A percentile compares a stretch with the other conserved stretches of the same genome.
These are phyloP conservation scores for Rhynchospora pubera DNA, from an alignment of 176 grass and related monocot species.

Conservation along the genomic window DNA sequence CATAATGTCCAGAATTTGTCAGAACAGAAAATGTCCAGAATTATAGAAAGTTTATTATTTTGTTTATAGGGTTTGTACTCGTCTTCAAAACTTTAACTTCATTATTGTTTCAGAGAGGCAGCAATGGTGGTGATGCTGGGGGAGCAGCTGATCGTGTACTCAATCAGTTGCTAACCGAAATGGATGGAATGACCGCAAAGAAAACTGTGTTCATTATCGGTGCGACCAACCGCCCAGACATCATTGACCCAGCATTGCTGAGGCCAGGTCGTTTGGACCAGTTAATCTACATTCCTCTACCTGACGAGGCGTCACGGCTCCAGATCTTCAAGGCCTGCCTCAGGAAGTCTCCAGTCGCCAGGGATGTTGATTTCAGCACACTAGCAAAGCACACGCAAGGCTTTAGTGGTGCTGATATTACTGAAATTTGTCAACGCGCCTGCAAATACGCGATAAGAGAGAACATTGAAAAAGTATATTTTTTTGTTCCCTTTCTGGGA, in stretches of 20 bases:
- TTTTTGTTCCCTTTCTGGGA: background rate
- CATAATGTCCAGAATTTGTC: too few species aligned
- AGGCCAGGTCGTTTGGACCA: conserved; percentile 70
- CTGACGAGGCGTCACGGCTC: conserved; percentile 51
- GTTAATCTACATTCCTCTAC: conserved; percentile 74
- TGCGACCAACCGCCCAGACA: conserved; percentile 77
- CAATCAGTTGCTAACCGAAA: conserved; percentile 77
- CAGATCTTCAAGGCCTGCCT: conserved; percentile 85
- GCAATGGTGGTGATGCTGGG: conserved; percentile 65
- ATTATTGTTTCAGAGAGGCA: conserved; percentile 46
- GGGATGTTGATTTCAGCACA: conserved; percentile 61
- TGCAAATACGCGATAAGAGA: conserved; percentile 84
- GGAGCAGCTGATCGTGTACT: conserved; percentile 72
- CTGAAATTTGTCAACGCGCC: conserved; percentile 74
- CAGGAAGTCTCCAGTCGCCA: conserved; percentile 65
- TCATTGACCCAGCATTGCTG: conserved; percentile 71
- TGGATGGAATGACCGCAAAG: conserved; percentile 80
- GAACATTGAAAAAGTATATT: conserved; percentile 66
- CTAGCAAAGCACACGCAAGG: conserved; percentile 76
- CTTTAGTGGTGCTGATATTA: conserved; percentile 83
- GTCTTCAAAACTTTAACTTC: background rate
- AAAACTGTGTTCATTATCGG: conserved; percentile 87
- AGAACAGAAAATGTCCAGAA: too few species aligned
- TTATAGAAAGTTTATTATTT: too few species aligned
- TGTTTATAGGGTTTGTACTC: too few species aligned